Base-by-base conservation (phyloP, 129 eudicot genomes). In the Flaveria ramosissima region DNA sequence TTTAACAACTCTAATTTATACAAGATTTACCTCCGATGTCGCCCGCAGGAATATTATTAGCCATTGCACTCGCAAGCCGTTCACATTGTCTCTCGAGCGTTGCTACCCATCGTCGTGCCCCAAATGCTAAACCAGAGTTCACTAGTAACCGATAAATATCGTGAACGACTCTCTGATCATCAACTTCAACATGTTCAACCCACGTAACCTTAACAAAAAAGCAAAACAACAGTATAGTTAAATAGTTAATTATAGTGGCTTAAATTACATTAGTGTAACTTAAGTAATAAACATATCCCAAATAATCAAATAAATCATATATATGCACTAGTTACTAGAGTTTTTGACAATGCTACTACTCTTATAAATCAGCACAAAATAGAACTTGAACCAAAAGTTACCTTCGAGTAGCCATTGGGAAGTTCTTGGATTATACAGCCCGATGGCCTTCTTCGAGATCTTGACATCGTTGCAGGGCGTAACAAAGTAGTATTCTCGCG, bases 171-270 rank as follows among this genome's bases (percentile, higher is more conserved):
- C 77, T 77, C 16, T 86, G n/a, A n/a, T n/a, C 89, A 41, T 89
- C 89, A 0, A 77, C 77, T 23, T 89, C 87, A 23, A 84, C 91
- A 68, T 89, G 95, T 47, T 89, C 95, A 3, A 89, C 80, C 95
- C 95, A 89, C 7, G 84, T 89, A 17, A 89, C 83, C 95, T 89
- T 50, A 2, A 71, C 4, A 62, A 2, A 0, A 41, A 61, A 63
- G 16, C 0, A 51, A 72, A 46, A 53, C 52, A 21, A 19, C 14
- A 32, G 11, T 17, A 56, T 9, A 56, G 4, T n/a, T 7, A 57
- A 43, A 30, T 30, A 30, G 36, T 30, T 30, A 30, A 30, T 30
- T 30, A 30, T 30, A 4, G 6, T 30, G 36, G 4, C 36, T 30
- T 30, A 30, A 30, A 30, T 30, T 30, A 0, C 36, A 30, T 30